phyloP scores from a whole-genome alignment of 352 stramenopile species.

The Globisporangium recalcitrans region DNA sequence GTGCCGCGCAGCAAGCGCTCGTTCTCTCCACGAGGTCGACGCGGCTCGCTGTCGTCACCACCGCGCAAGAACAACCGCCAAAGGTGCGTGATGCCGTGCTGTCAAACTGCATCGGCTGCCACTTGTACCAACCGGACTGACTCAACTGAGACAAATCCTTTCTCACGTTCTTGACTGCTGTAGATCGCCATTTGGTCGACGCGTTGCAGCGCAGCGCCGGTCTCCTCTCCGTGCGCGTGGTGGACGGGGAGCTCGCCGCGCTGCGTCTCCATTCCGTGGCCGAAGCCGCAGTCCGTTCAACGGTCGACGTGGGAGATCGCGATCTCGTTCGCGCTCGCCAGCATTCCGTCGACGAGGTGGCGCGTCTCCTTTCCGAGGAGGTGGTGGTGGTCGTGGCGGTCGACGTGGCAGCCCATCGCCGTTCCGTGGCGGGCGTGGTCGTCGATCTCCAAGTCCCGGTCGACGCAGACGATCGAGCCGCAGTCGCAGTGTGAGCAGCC shows the following conservation, averaged over 20 bases:
- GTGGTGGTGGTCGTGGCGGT: constrained; percentile 14
- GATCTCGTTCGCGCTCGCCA: constrained; percentile 27
- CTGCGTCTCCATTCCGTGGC: constrained; percentile 43
- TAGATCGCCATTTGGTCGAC: constrained; percentile 5
- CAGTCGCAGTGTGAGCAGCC: background rate
- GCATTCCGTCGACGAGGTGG: constrained; percentile 33
- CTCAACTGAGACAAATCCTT: too few relatives aligned
- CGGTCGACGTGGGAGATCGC: constrained; percentile 14
- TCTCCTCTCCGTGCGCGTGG: constrained; percentile 23
- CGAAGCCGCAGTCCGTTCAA: constrained; percentile 37
- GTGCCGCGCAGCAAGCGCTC: constrained; percentile 11
- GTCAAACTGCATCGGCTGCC: too few relatives aligned
- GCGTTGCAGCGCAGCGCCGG: constrained; percentile 9
- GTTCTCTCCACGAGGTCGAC: constrained; percentile 11
- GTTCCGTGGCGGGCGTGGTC: constrained; percentile 12
- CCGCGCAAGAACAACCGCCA: constrained; percentile 13
- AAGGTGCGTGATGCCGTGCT: too few relatives aligned
- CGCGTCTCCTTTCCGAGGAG: constrained; percentile 32
- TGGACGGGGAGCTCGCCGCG: constrained; percentile 21
- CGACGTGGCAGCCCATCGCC: constrained; percentile 15
- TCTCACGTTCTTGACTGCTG: too few relatives aligned
- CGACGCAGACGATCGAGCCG: constrained; percentile 9
- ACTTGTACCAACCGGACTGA: too few relatives aligned
- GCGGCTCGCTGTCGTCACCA: constrained; percentile 3
- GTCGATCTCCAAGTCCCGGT: constrained; percentile 1